Percentiles rank a stretch among this genome's conserved stretches.
Conservation (phyloP, 2,329 filamentous ascomycete species). For the Incumbomyces lentus region DNA sequence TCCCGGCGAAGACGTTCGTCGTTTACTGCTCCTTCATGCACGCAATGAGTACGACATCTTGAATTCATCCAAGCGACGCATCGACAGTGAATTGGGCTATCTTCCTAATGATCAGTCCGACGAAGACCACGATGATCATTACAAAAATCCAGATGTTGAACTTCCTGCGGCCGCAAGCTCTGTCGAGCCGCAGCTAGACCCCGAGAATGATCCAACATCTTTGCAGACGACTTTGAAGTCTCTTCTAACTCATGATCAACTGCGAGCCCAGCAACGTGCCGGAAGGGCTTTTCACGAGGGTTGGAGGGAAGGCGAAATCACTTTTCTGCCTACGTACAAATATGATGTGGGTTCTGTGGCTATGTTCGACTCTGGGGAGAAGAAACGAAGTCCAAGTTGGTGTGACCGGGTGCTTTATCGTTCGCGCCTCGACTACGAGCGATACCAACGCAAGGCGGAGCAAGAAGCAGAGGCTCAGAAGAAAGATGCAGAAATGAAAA, state of each 20-base stretch:
- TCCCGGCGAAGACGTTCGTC: constrained; percentile 79
- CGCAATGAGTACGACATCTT: constrained; percentile 61
- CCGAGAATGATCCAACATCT: constrained; percentile 68
- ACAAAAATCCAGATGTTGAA: constrained; percentile 23
- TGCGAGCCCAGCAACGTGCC: constrained; percentile 60
- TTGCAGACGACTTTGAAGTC: constrained; percentile 82
- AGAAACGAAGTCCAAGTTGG: constrained; percentile 87
- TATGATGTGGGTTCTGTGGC: constrained; percentile 92
- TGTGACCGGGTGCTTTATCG: constrained; percentile 89
- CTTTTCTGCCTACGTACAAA: constrained; percentile 91
- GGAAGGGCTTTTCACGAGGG: constrained; percentile 82
- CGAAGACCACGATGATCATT: constrained; percentile 4
- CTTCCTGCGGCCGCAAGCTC: constrained; percentile 42
- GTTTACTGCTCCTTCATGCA: constrained; percentile 72
- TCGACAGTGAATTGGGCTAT: constrained; percentile 22
- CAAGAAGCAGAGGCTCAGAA: constrained; percentile 59
- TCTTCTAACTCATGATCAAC: constrained; percentile 79
- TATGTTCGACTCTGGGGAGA: constrained; percentile 90
- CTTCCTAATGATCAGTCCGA: constrained; percentile 1
- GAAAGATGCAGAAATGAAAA: constrained; percentile 77
- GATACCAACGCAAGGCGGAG: constrained; percentile 51
- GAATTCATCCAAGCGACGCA: constrained; percentile 26
- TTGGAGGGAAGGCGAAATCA: constrained; percentile 80
- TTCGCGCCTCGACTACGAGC: constrained; percentile 58
- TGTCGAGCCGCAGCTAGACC: constrained; percentile 53